A percentile compares a stretch with the other conserved stretches of the same genome.
These are phyloP conservation scores for Aspergillus cavernicola DNA, from an alignment of 495 filamentous ascomycete genomes.

Conservation along the genomic window DNA sequence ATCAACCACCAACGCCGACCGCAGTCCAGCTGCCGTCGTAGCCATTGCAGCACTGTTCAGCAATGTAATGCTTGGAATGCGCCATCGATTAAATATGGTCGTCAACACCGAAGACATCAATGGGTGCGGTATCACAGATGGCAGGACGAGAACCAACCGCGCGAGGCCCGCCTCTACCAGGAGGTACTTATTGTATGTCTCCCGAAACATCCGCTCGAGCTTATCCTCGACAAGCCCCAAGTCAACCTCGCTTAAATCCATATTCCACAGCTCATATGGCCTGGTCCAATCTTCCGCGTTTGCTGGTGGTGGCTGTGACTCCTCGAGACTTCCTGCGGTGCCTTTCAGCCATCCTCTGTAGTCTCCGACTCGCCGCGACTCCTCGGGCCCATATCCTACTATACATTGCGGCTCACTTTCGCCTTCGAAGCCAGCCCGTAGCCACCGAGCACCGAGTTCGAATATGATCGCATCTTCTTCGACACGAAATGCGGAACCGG, in stretches of 20 bases:
- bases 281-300: constrained; percentile 62
- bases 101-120: constrained; percentile 70
- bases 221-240: constrained; percentile 81
- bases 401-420: constrained; percentile 70
- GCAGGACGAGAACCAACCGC: constrained; percentile 68
- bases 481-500: constrained; percentile 64
- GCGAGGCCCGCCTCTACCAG: constrained; percentile 71
- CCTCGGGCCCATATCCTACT: constrained; percentile 65
- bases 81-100: constrained; percentile 74
- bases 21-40: constrained; percentile 73
- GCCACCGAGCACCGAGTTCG: constrained; percentile 74
- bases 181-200: constrained; percentile 81
- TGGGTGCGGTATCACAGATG: constrained; percentile 73
- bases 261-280: constrained; percentile 76
- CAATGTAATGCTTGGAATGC: constrained; percentile 76
- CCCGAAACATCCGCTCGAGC: constrained; percentile 76
- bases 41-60: constrained; percentile 69
- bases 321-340: constrained; percentile 17
- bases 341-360: constrained; percentile 63
- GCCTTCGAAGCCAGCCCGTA: constrained; percentile 83
- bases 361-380: constrained; percentile 77
- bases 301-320: constrained; percentile 21
- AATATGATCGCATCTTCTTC: constrained; percentile 83
- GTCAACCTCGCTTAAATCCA: constrained; percentile 68
- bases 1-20: constrained; percentile 78